Conservation (phyloP, 1,284 basidiomycete species). For the Xerocomus minutiporus region DNA sequence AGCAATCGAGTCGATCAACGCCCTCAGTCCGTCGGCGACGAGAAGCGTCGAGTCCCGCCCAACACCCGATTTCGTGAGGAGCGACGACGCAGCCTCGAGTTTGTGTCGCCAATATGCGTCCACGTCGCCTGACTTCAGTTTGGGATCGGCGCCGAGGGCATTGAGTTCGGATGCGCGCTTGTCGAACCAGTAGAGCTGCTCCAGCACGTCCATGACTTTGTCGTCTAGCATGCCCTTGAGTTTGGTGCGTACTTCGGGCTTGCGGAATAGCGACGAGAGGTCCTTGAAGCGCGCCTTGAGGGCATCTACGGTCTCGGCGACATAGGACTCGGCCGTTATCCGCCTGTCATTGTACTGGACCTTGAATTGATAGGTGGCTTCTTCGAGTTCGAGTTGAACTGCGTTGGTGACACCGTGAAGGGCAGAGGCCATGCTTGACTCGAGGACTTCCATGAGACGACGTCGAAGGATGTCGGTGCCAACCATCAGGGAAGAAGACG, state of each 20-base stretch:
- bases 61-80: slow-evolving; percentile 96
- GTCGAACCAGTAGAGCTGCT: slow-evolving; percentile 97
- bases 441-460: slow-evolving; percentile 93
- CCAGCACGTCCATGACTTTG: slow-evolving; percentile 94
- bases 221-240: slow-evolving; percentile 93
- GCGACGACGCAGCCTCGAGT: slow-evolving; percentile 85
- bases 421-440: slow-evolving; percentile 94
- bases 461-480: slow-evolving; percentile 88
- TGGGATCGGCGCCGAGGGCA: slow-evolving; percentile 66
- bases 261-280: slow-evolving; percentile 80
- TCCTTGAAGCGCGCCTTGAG: slow-evolving; percentile 91
- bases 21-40: slow-evolving; percentile 91
- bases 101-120: slow-evolving; percentile 96
- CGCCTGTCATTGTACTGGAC: slow-evolving; percentile 98
- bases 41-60: slow-evolving; percentile 90
- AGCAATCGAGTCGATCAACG: slow-evolving; percentile 85
- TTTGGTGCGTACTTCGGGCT: slow-evolving; percentile 83
- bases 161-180: slow-evolving; percentile 76
- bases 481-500: slow-evolving; percentile 70
- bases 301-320: slow-evolving; percentile 92
- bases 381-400: slow-evolving; percentile 94
- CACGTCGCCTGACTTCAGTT: slow-evolving; percentile 72
- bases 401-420: slow-evolving; percentile 95
- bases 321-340: slow-evolving; percentile 94
- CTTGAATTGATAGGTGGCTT: slow-evolving; percentile 98